Evolutionary conservation across 2,329 filamentous ascomycete genomes (phyloP).

Genomic region (Xylaria hypoxylon): DNA sequence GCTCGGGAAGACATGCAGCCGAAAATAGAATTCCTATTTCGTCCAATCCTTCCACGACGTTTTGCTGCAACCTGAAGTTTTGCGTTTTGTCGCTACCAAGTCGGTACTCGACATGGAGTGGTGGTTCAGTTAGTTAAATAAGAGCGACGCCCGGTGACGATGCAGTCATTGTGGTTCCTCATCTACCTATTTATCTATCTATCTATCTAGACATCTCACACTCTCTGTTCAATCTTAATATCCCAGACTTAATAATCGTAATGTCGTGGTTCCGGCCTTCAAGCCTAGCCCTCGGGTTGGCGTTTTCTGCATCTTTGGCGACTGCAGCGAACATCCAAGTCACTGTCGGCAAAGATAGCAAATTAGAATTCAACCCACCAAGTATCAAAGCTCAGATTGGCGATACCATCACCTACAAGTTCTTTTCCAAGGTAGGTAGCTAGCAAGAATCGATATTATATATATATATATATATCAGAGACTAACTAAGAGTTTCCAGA

Average conservation of each 20-base stretch:
- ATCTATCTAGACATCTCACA: neutral
- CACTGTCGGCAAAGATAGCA: conserved; percentile 53
- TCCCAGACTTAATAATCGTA: conserved; percentile 33
- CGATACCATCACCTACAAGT: conserved; percentile 57
- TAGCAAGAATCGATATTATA: neutral
- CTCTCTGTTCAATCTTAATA: conserved; percentile 11
- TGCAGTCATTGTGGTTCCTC: conserved; percentile 13
- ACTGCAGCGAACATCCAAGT: conserved; percentile 51
- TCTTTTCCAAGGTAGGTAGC: conserved; percentile 53
- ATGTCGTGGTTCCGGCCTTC: conserved; percentile 43
- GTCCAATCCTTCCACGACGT: conserved; percentile 20
- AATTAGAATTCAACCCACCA: conserved; percentile 55
- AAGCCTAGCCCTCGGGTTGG: conserved; percentile 45
- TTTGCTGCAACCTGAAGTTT: neutral
- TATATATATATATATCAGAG: neutral
- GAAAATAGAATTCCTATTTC: conserved; percentile 30
- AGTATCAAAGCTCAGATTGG: conserved; percentile 51
- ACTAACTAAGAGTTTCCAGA: conserved; percentile 43
- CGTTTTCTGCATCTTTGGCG: conserved; percentile 43
- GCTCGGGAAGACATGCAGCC: conserved; percentile 22
- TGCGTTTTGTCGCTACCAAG: neutral
- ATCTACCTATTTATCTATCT: conserved; percentile 25
- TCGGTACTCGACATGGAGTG: neutral
- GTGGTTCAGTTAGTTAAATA: too few relatives aligned
- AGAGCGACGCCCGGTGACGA: conserved; percentile 18